Evolutionary conservation across 2,329 filamentous ascomycete species (phyloP).

Genomic region (Neofusicoccum umdonicola): DNA sequence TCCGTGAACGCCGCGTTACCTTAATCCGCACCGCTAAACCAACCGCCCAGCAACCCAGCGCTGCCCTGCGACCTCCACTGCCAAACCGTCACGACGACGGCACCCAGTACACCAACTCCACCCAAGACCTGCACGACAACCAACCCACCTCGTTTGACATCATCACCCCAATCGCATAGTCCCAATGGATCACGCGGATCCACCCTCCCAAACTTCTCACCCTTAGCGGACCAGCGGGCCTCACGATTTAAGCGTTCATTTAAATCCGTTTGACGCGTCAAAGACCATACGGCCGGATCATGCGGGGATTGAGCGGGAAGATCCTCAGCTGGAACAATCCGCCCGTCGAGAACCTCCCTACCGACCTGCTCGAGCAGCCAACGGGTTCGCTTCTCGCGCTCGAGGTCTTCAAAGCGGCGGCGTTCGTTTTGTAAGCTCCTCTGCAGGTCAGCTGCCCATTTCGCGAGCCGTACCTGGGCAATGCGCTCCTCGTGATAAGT

Average conservation of each 20-base stretch:
- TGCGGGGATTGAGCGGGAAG: constrained; percentile 17
- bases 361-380: constrained; percentile 71
- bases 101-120: constrained; percentile 70
- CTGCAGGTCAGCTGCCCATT: constrained; percentile 81
- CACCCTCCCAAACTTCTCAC: constrained; percentile 28
- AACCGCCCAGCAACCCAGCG: not conserved
- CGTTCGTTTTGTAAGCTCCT: constrained; percentile 71
- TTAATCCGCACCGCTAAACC: not conserved
- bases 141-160: constrained; percentile 63
- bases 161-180: constrained; percentile 66
- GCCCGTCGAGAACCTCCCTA: constrained; percentile 53
- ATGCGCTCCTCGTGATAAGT: constrained; percentile 60
- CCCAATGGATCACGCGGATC: constrained; percentile 75
- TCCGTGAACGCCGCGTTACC: too few species aligned
- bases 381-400: constrained; percentile 59
- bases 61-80: constrained; percentile 8
- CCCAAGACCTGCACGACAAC: constrained; percentile 71
- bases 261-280: constrained; percentile 26
- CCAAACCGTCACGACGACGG: constrained; percentile 56
- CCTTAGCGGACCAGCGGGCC: constrained; percentile 23
- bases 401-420: constrained; percentile 63
- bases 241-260: constrained; percentile 33
- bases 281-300: not conserved
- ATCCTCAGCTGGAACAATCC: constrained; percentile 25
- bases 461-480: constrained; percentile 69